phyloP scores from a whole-genome alignment of 2,329 filamentous ascomycete genomes.

The Alternaria sp. region DNA sequence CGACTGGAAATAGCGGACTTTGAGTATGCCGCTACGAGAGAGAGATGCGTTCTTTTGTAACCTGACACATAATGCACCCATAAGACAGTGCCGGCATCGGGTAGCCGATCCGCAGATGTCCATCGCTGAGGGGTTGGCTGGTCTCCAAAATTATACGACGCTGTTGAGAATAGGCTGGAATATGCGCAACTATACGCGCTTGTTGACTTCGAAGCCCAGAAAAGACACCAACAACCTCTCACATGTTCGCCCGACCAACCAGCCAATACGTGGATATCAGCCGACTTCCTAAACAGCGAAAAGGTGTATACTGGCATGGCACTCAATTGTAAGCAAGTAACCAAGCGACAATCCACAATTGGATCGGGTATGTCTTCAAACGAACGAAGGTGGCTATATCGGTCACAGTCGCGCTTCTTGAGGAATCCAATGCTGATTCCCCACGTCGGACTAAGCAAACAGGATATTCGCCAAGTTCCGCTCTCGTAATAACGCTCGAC shows the following conservation, averaged over 20 bases:
- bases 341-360: no score
- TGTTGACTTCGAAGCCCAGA: not conserved
- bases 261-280: not conserved
- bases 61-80: not conserved
- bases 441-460: not conserved
- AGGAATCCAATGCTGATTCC: not conserved
- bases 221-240: not conserved
- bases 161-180: not conserved
- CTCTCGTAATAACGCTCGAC: not conserved
- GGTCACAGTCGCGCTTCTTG: not conserved
- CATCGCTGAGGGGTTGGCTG: not conserved
- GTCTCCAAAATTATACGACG: not conserved
- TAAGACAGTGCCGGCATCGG: not conserved
- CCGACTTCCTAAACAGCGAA: not conserved
- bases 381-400: no score
- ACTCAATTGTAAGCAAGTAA: not conserved
- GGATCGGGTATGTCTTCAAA: no score
- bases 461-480: not conserved
- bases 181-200: not conserved
- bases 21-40: not conserved
- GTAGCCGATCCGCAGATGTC: not conserved
- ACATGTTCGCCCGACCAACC: not conserved
- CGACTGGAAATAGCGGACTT: not conserved
- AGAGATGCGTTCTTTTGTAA: not conserved
- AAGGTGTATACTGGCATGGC: not conserved